Evolutionary conservation across 1,284 basidiomycete species (phyloP).

Genomic region (Sporisorium sorghi): DNA sequence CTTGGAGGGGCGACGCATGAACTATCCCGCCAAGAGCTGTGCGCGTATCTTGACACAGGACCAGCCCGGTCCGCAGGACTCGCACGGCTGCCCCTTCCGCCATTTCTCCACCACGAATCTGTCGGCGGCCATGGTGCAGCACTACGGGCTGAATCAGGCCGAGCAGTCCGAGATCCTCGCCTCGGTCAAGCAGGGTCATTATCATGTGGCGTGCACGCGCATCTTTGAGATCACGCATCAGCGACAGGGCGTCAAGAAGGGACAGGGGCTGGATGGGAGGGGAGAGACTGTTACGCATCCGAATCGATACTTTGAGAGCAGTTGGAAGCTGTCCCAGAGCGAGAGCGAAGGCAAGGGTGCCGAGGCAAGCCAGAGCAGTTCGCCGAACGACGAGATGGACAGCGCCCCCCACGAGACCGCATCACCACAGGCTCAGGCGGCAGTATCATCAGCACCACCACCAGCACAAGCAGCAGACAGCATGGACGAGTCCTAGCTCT

Average conservation of each 20-base stretch:
- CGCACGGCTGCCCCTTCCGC: slow-evolving; percentile 94
- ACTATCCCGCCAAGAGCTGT: slow-evolving; percentile 95
- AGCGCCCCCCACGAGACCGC: slow-evolving; percentile 2
- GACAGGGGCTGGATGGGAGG: slow-evolving; percentile 82
- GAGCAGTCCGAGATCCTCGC: slow-evolving; percentile 89
- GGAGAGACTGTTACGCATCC: slow-evolving; percentile 94
- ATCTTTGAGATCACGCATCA: slow-evolving; percentile 94
- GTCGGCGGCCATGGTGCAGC: slow-evolving; percentile 79
- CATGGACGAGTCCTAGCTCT: slow-evolving; percentile 37
- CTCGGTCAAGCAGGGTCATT: slow-evolving; percentile 84
- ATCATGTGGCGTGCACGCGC: slow-evolving; percentile 95
- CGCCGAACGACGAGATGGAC: slow-evolving; percentile 18
- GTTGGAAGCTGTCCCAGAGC: slow-evolving; percentile 62
- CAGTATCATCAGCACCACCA: neutral
- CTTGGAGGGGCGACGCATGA: slow-evolving; percentile 90
- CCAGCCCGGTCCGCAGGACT: slow-evolving; percentile 79
- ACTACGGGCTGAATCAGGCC: slow-evolving; percentile 77
- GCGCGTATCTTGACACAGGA: slow-evolving; percentile 86
- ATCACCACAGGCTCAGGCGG: slow-evolving; percentile 1
- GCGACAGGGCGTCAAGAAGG: slow-evolving; percentile 80
- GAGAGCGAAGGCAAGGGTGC: slow-evolving; percentile 11
- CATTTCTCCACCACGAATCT: slow-evolving; percentile 89
- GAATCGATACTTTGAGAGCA: slow-evolving; percentile 78
- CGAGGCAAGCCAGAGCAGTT: slow-evolving; percentile 19
- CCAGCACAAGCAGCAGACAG: slow-evolving; percentile 9